Evolutionary conservation across 2,329 filamentous ascomycete species (phyloP), one percentile per base, ranked within the genome.

Genomic region (Aureobasidium leucospermi): DNA sequence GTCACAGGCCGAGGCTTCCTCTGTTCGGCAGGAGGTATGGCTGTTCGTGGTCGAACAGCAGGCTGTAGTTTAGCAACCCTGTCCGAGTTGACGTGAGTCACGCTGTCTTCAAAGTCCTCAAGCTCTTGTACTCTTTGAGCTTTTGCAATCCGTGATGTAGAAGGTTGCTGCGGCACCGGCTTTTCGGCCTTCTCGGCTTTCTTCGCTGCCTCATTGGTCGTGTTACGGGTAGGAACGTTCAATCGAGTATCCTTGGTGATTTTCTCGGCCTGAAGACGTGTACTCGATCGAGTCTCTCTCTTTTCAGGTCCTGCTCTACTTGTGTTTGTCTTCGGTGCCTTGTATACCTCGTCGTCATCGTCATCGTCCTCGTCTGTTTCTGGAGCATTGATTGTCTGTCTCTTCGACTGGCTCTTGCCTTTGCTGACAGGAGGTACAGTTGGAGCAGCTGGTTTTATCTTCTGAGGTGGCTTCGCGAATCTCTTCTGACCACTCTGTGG

Each of bases 291-390:
- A 15, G 56, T 42, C 1, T 32, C 29, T 51, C 47, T 51, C 3
- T 11, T 9, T 10, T 34, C 36, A 9, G 23, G 3, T n/a, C 19
- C 23, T 6, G 51, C 7, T 29, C 2, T 41, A 7, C 23, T 9
- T 8, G 41, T 58, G 11, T n/a, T 10, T 19, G 10, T 13, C 13
- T 58, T 58, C 3, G 56, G 56, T 19, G 56, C 56, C 16, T 29
- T 42, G 45, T 58, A 49, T 49, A 41, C 56, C 32, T 58, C 43
- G 31, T 49, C 46, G 11, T 41, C 45, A n/a, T 49, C 31, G 11
- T 43, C 41, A 13, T 49, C 46, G 11, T 23, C 23, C 23, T 23
- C 34, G 13, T 39, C 32, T 23, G 19, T 39, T 11, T 39, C 23
- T 41, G 23, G 11, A 28, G 7, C 31, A 15, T 46, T 46, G 5